Evolutionary conservation across 1,284 basidiomycete genomes (phyloP).

Genomic region (Puccinia brachypodii): DNA sequence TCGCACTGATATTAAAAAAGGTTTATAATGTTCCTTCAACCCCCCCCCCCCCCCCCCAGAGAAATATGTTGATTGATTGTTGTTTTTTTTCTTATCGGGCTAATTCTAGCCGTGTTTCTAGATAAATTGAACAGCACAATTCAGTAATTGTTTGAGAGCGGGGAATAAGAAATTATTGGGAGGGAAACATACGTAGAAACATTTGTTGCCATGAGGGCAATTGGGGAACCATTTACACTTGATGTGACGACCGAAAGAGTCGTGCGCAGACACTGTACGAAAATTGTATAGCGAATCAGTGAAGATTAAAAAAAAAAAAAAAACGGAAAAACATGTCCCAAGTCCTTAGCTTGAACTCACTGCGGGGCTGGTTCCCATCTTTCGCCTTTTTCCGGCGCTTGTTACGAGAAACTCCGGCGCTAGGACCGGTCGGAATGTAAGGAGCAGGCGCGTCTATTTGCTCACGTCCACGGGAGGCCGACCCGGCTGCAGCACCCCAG

Average conservation of each 20-base stretch:
- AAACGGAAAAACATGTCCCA: not conserved
- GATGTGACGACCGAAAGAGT: slow-evolving; percentile 41
- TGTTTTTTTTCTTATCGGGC: not conserved
- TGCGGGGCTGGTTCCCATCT: slow-evolving; percentile 30
- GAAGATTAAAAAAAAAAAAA: not conserved
- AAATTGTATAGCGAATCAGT: not conserved
- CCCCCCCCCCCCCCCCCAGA: no score
- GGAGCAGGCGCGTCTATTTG: not conserved
- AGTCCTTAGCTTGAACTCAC: slow-evolving; percentile 3
- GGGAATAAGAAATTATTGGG: no score
- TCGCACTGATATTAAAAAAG: not conserved
- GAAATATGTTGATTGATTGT: no score
- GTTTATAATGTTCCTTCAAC: no score
- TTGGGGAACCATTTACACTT: slow-evolving; percentile 44
- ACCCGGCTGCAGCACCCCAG: slow-evolving; percentile 43
- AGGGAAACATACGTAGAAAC: slow-evolving; percentile 33
- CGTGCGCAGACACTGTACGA: slow-evolving; percentile 30
- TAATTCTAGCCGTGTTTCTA: slow-evolving; percentile 4
- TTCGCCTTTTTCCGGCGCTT: slow-evolving; percentile 23
- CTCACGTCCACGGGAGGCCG: slow-evolving; percentile 16
- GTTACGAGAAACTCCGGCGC: slow-evolving; percentile 15
- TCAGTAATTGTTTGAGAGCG: no score
- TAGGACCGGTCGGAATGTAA: slow-evolving; percentile 43
- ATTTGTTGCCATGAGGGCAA: slow-evolving; percentile 44
- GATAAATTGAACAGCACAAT: no score